A percentile compares a stretch with the other conserved stretches of the same genome.
These are phyloP conservation scores for Clonostachys rhizophaga DNA, from an alignment of 2,329 filamentous ascomycete species.

Conservation along the genomic window DNA sequence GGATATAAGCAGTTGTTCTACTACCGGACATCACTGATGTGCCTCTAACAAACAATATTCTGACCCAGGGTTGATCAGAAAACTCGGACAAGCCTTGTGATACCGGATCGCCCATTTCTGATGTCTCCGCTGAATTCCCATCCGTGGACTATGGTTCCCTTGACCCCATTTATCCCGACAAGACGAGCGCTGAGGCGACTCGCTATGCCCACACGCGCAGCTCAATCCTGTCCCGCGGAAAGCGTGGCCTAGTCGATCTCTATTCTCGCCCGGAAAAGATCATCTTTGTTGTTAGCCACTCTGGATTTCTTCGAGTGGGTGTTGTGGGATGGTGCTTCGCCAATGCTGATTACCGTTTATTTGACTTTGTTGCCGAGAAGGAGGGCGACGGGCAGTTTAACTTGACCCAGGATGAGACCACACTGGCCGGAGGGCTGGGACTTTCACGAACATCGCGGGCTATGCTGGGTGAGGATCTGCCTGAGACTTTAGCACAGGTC, in stretches of 20 bases:
- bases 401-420: constrained; percentile 40
- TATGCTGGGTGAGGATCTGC: constrained; percentile 29
- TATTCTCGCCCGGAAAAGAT: constrained; percentile 52
- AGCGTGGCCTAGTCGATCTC: constrained; percentile 42
- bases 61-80: constrained; percentile 26
- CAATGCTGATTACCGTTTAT: constrained; percentile 62
- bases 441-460: constrained; percentile 26
- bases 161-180: constrained; percentile 59
- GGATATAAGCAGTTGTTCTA: background rate
- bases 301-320: constrained; percentile 55
- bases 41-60: background rate
- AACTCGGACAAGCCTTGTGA: constrained; percentile 56
- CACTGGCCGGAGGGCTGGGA: constrained; percentile 25
- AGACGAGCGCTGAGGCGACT: constrained; percentile 39
- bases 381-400: background rate
- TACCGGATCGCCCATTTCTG: constrained; percentile 43
- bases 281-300: constrained; percentile 61
- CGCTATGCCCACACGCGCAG: constrained; percentile 47
- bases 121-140: constrained; percentile 44
- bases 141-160: constrained; percentile 49
- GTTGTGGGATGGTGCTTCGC: constrained; percentile 51
- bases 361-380: constrained; percentile 38
- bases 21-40: background rate
- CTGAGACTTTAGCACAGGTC: background rate
- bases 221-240: constrained; percentile 51